Evolutionary conservation across 176 grass and related monocot genomes (phyloP).

Genomic region (Musa beccarii): DNA sequence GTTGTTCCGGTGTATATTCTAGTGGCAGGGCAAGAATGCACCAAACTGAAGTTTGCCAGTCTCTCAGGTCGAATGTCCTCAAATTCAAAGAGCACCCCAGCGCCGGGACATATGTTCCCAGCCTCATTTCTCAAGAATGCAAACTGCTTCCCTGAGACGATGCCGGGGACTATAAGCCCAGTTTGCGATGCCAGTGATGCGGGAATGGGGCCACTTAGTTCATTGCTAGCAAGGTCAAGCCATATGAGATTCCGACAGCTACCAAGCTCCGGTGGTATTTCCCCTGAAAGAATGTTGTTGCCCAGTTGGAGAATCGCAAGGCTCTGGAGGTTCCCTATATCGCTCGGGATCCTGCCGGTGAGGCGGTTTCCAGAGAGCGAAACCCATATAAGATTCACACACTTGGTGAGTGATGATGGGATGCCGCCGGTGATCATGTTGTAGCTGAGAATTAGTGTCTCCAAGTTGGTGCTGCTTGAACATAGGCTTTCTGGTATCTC

Average conservation of each 20-base stretch:
- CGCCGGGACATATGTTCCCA: constrained; percentile 82
- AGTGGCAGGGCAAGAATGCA: constrained; percentile 59
- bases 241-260: constrained; percentile 83
- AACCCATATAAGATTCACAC: constrained; percentile 76
- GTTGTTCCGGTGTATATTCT: constrained; percentile 79
- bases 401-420: constrained; percentile 44
- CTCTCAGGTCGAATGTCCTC: constrained; percentile 68
- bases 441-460: constrained; percentile 86
- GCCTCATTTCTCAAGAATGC: constrained; percentile 84
- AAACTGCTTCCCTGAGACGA: constrained; percentile 86
- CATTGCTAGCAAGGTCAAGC: constrained; percentile 85
- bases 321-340: constrained; percentile 52
- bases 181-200: constrained; percentile 43
- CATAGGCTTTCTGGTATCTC: constrained; percentile 66
- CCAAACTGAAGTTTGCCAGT: constrained; percentile 43
- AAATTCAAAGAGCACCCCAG: constrained; percentile 92
- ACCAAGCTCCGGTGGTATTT: constrained; percentile 56
- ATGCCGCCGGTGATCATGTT: constrained; percentile 59
- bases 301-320: constrained; percentile 84
- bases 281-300: constrained; percentile 56
- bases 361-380: constrained; percentile 70
- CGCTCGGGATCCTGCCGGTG: constrained; percentile 42
- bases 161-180: constrained; percentile 58
- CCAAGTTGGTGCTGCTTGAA: constrained; percentile 32
- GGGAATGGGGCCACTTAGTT: constrained; percentile 51